phyloP scores from a whole-genome alignment of 305 asterid species.

The Fraxinus dipetala region DNA sequence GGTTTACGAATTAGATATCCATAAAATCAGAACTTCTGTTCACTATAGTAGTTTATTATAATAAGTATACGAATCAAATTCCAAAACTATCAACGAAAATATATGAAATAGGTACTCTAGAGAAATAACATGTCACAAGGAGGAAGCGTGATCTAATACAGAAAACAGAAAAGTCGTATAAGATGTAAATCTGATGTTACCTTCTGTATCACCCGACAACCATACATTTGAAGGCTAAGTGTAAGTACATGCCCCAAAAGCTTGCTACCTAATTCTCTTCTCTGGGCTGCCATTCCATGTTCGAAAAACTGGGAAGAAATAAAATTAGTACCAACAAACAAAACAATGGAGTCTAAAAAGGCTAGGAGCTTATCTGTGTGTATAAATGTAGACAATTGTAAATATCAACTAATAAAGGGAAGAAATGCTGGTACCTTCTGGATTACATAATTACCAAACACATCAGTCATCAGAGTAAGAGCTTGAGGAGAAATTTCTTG shows the following conservation, averaged over 20 bases:
- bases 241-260: constrained; percentile 71
- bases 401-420: background rate
- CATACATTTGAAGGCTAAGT: constrained; percentile 88
- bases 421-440: constrained; percentile 65
- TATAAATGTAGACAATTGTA: background rate
- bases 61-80: background rate
- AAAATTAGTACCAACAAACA: constrained; percentile 11
- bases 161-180: background rate
- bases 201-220: constrained; percentile 90
- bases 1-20: background rate
- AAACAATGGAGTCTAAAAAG: background rate
- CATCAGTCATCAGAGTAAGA: constrained; percentile 91
- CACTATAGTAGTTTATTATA: background rate
- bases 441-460: constrained; percentile 92
- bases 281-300: constrained; percentile 70
- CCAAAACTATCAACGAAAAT: background rate
- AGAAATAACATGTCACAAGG: background rate
- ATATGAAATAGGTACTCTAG: background rate
- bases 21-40: background rate
- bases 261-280: constrained; percentile 72
- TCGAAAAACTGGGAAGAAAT: constrained; percentile 60
- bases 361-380: background rate
- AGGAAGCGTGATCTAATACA: constrained; percentile 9
- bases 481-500: constrained; percentile 92
- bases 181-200: constrained; percentile 34